Conservation (phyloP, 345 rosid genomes). For the Odontarrhena argentea region DNA sequence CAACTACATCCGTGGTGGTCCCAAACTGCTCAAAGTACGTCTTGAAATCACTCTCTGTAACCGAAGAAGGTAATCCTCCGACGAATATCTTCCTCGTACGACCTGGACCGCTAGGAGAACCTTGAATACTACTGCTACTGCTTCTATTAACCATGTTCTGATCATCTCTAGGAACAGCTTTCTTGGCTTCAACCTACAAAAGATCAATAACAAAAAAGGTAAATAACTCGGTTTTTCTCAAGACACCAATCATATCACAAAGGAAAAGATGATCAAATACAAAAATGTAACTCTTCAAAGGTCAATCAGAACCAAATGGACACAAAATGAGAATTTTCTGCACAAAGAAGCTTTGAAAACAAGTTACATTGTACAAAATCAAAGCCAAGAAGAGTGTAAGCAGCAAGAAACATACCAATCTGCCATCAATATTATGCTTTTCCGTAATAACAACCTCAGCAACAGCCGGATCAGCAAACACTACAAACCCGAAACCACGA, state of each 20-base stretch:
- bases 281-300: not conserved
- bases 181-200: conserved; percentile 93
- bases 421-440: conserved; percentile 90
- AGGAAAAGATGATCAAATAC: not conserved
- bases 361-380: conserved; percentile 40
- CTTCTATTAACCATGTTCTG: conserved; percentile 66
- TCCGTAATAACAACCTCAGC: conserved; percentile 88
- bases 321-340: not conserved
- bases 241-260: not conserved
- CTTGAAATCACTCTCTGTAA: conserved; percentile 73
- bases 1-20: conserved; percentile 83
- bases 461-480: conserved; percentile 83
- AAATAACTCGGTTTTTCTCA: not conserved
- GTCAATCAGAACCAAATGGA: not conserved
- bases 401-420: conserved; percentile 59
- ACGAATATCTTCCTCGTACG: conserved; percentile 89
- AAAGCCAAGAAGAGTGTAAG: not conserved
- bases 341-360: conserved; percentile 35
- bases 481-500: conserved; percentile 97
- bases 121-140: conserved; percentile 54
- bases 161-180: conserved; percentile 91
- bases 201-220: not conserved
- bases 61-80: conserved; percentile 83
- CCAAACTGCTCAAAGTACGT: conserved; percentile 90
- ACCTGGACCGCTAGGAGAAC: conserved; percentile 70